Conservation (phyloP, 129 eudicot genomes). For the Ambrosia artemisiifolia region DNA sequence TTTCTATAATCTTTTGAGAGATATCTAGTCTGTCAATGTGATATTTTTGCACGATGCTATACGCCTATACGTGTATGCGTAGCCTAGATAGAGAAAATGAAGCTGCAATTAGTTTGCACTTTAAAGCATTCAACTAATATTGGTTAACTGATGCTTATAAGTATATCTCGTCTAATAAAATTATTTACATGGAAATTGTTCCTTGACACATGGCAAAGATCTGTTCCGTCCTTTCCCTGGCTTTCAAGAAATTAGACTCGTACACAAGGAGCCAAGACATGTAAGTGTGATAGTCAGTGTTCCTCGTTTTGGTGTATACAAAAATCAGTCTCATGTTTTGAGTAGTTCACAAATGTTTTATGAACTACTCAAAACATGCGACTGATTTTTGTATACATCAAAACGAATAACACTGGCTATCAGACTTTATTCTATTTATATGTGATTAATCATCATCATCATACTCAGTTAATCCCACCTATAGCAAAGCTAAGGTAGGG, state of each 20-base stretch:
- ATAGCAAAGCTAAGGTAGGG: too few species aligned
- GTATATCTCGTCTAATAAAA: neutral
- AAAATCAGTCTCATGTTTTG: neutral
- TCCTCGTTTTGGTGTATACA: neutral
- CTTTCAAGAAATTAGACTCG: conserved; percentile 71
- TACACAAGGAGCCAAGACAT: conserved; percentile 91
- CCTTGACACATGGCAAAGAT: conserved; percentile 61
- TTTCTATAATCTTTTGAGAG: neutral
- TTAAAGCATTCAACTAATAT: neutral
- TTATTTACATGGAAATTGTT: neutral
- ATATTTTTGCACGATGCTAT: neutral
- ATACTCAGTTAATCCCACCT: too few species aligned
- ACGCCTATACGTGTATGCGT: neutral
- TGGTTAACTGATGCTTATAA: neutral
- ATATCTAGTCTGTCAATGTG: neutral
- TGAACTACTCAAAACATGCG: too few species aligned
- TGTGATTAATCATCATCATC: neutral
- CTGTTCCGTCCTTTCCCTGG: conserved; percentile 90
- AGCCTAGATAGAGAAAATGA: neutral
- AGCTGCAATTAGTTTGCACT: neutral
- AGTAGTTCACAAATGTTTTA: conserved; percentile 5
- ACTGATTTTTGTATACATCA: too few species aligned
- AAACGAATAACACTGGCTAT: too few species aligned
- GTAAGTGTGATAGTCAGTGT: conserved; percentile 43
- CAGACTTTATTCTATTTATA: neutral